Evolutionary conservation across 1,139 yeast genomes (phyloP), one percentile per base, ranked within the genome.

Genomic region (Kurtzmaniella quercitrusa): DNA sequence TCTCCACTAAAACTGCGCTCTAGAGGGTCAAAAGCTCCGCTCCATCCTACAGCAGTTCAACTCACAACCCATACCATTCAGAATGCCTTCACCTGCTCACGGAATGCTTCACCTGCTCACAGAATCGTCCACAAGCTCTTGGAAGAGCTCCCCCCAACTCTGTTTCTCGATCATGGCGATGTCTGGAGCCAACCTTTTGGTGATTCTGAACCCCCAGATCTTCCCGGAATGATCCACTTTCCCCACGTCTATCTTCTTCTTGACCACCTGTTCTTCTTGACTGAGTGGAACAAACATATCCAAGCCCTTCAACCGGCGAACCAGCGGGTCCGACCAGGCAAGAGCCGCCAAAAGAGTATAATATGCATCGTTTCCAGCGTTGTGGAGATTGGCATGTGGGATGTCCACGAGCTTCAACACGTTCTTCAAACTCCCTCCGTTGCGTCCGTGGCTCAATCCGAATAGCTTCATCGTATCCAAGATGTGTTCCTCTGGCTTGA

Each of bases 291-390:
- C 14, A 14, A 9, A 34, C 10, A 11, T 2, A 33, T 43, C 45
- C 27, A 43, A 17, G 10, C 31, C 17, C 24, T 39, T 43, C 9
- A 15, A n/a, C 15, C 12, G 38, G 8, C 45, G 27, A 8, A 40
- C 34, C 19, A 10, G 17, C 59, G 86, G 85, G 57, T 84, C 89
- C 42, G 82, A 68, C 47, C 81, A 60, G 34, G 74, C 68, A 56
- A 84, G 53, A 14, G 80, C 76, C 17, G 81, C 70, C 19, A 79
- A 48, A 44, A 87, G 60, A 0, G 95, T 86, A 54, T 76, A 85
- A 55, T 83, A 83, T 1, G 95, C 83, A 59, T 88, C 96, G 56
- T 88, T 88, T 7, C 85, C 93, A 1, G 91, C 95, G 59, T 88
- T 88, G 59, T 87, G 95, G 40, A 86, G 65, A 48, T 70, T 75